Base-by-base conservation (phyloP, 768 basidiomycete species). In the Suillus weaverae region DNA sequence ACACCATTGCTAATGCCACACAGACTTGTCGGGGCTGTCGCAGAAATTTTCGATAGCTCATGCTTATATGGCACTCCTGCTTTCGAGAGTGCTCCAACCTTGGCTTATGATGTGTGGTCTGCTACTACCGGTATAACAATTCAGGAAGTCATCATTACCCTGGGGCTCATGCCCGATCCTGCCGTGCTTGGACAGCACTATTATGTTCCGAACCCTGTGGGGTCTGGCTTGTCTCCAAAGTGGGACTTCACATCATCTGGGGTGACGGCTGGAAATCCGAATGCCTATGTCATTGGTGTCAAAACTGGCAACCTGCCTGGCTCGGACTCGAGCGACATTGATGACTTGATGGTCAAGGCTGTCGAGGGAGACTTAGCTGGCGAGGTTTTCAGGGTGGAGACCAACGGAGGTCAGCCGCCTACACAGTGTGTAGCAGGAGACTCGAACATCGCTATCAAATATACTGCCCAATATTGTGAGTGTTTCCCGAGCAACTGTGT, bases 181-280 rank as follows among this genome's bases (percentile, higher is more conserved):
- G 7, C 70, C 46, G 71, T 79, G 46, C 77, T 83, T 38, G 83
- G 83, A 16, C 80, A 85, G 65, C 87, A 90, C 68, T 88, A 83
- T 78, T 90, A 87, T 72, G 77, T 85, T 41, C 71, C 77, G 1
- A 83, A 84, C 71, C 76, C 82, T 5, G 68, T 78, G 62, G 81
- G 80, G 5, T 72, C 72, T 4, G 83, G 81, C 18, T 75, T 77
- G 62, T 71, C 71, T 46, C 86, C 88, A 1, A 80, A 83, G 67
- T 86, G 86, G 81, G 88, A 89, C 72, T 85, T 85, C 75, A 80
- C 82, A 13, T 78, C 79, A 6, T 74, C 74, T 20, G 79, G 77
- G 4, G 69, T 70, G n/a, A 74, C 76, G 20, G 71, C 74, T 43
- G 82, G 81, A 8, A 79, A 84, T 62, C 61, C 78, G 0, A 70